Evolutionary conservation across 2,329 filamentous ascomycete species (phyloP).

Genomic region (Ophiostoma sp.): DNA sequence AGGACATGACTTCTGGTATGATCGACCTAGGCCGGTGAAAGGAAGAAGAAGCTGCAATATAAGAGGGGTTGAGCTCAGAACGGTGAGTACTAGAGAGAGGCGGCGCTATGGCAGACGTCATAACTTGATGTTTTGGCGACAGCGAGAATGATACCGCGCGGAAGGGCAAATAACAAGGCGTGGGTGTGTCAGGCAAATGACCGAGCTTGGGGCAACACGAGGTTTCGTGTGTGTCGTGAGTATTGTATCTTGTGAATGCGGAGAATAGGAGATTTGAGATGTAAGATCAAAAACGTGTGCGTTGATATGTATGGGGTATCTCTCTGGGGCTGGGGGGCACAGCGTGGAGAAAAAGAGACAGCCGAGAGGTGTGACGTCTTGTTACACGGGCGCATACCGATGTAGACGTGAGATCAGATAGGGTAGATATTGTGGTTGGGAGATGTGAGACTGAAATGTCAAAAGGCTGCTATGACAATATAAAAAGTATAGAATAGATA

Average conservation of each 20-base stretch:
- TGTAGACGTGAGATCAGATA: conserved; percentile 4
- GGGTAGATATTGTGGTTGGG: background rate
- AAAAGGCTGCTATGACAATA: background rate
- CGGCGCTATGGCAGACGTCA: conserved; percentile 11
- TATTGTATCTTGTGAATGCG: background rate
- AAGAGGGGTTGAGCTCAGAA: background rate
- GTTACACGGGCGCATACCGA: background rate
- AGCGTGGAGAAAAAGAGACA: background rate
- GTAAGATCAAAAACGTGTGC: background rate
- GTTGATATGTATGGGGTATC: background rate
- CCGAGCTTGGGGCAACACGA: conserved; percentile 10
- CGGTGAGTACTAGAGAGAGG: background rate
- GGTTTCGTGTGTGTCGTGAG: background rate
- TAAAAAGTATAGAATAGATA: background rate
- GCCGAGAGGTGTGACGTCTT: conserved; percentile 8
- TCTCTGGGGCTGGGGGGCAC: background rate
- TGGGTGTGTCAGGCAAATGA: background rate
- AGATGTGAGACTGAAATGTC: background rate
- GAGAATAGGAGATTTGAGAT: conserved; percentile 10
- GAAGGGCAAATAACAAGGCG: background rate
- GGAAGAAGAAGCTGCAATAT: background rate
- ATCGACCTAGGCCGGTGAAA: background rate
- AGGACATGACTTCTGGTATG: conserved; percentile 34
- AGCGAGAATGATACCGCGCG: background rate
- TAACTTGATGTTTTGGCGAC: background rate